A percentile compares a stretch with the other conserved stretches of the same genome.
Evolutionary conservation across 1,139 yeast genomes (phyloP).

Genomic region (Yamadazyma blattariae): DNA sequence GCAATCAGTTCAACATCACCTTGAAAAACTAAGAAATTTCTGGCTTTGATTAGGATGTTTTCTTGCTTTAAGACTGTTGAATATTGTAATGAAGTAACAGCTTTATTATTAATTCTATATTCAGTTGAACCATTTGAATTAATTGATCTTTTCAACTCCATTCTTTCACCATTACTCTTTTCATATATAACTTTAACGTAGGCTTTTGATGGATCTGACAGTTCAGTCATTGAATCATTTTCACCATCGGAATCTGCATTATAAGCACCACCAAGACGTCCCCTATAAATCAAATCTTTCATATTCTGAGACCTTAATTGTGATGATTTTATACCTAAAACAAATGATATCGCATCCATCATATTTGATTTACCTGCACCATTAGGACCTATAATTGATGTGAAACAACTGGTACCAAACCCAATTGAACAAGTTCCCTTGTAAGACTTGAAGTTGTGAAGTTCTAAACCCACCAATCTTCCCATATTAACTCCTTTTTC

Average conservation of each 20-base stretch:
- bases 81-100: conserved; percentile 66
- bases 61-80: conserved; percentile 67
- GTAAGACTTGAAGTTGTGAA: conserved; percentile 88
- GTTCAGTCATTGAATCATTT: conserved; percentile 12
- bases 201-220: conserved; percentile 53
- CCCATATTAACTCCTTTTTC: conserved; percentile 52
- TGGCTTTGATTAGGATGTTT: conserved; percentile 82
- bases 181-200: conserved; percentile 81
- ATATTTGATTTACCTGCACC: conserved; percentile 97
- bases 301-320: conserved; percentile 75
- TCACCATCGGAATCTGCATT: conserved; percentile 12
- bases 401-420: conserved; percentile 78
- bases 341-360: conserved; percentile 98
- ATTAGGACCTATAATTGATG: conserved; percentile 95
- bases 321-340: conserved; percentile 76
- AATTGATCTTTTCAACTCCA: conserved; percentile 56
- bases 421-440: conserved; percentile 74
- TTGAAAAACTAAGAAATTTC: conserved; percentile 91
- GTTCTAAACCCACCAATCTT: conserved; percentile 67
- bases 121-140: conserved; percentile 59
- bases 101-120: conserved; percentile 62
- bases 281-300: conserved; percentile 79
- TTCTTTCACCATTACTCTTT: conserved; percentile 52
- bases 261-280: conserved; percentile 29
- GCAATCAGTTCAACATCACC: conserved; percentile 97